These are phyloP conservation scores for Blastobotrys muscicola DNA, from an alignment of 805 yeast species.

Conservation along the genomic window DNA sequence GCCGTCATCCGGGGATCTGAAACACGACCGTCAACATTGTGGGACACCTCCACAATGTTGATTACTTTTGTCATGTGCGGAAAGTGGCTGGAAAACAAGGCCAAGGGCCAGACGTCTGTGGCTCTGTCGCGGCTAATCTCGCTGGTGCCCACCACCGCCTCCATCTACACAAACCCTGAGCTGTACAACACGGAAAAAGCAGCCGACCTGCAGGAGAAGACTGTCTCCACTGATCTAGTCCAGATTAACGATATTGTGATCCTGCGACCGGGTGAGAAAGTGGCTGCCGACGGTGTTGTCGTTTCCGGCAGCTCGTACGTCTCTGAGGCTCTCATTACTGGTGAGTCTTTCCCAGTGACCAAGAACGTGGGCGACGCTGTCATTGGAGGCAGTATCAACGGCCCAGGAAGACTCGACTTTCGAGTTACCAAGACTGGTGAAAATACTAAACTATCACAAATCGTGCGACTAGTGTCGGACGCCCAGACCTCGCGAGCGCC, in stretches of 20 bases:
- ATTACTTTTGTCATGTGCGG: slow-evolving; percentile 80
- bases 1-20: slow-evolving; percentile 22
- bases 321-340: slow-evolving; percentile 86
- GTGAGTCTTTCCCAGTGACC: slow-evolving; percentile 72
- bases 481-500: slow-evolving; percentile 89
- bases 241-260: slow-evolving; percentile 71
- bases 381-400: slow-evolving; percentile 88
- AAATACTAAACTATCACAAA: slow-evolving; percentile 78
- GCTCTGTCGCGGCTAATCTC: slow-evolving; percentile 76
- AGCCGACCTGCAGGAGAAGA: slow-evolving; percentile 29
- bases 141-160: slow-evolving; percentile 69
- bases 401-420: slow-evolving; percentile 61
- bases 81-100: slow-evolving; percentile 81
- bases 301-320: slow-evolving; percentile 71
- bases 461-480: slow-evolving; percentile 74
- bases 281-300: slow-evolving; percentile 88
- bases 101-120: slow-evolving; percentile 87
- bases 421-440: slow-evolving; percentile 65
- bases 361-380: slow-evolving; percentile 54
- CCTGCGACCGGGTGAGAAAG: slow-evolving; percentile 74
- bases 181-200: slow-evolving; percentile 9
- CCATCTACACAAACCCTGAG: slow-evolving; percentile 31
- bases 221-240: slow-evolving; percentile 63
- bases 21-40: slow-evolving; percentile 57
- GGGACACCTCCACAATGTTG: slow-evolving; percentile 83